Percentiles rank a stretch among this genome's conserved stretches.
These are phyloP conservation scores for Acer saccharum DNA, from an alignment of 345 rosid genomes.

Conservation along the genomic window DNA sequence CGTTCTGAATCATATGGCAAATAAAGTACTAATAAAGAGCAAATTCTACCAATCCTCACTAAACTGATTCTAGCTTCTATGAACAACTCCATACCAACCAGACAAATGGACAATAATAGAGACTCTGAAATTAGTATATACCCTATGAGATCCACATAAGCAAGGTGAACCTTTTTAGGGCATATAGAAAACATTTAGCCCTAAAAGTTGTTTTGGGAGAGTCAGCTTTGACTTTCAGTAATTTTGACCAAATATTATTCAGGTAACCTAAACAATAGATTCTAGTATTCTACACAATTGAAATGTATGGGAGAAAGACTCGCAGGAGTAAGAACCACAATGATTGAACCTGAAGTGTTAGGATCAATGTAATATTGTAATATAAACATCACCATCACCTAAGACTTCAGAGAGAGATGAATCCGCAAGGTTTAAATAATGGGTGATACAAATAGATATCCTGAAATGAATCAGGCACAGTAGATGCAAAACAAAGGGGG, in stretches of 20 bases:
- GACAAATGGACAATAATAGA: background rate
- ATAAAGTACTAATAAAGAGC: background rate
- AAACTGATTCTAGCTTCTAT: background rate
- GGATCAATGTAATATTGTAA: no score
- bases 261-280: background rate
- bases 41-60: background rate
- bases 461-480: no score
- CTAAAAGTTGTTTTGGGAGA: background rate
- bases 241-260: background rate
- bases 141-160: background rate
- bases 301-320: background rate
- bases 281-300: background rate
- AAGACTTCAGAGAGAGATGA: no score
- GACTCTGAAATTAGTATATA: background rate
- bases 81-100: background rate
- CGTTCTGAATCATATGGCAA: background rate
- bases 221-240: background rate
- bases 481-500: no score
- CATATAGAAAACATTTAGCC: background rate
- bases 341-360: no score
- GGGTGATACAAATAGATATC: no score
- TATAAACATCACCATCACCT: no score
- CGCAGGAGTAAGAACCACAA: no score
- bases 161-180: background rate
- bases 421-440: no score